Percentiles rank a stretch among this genome's conserved stretches.
phyloP scores from a whole-genome alignment of 169 alveolate species.

The Pseudocohnilembus persalinus region DNA sequence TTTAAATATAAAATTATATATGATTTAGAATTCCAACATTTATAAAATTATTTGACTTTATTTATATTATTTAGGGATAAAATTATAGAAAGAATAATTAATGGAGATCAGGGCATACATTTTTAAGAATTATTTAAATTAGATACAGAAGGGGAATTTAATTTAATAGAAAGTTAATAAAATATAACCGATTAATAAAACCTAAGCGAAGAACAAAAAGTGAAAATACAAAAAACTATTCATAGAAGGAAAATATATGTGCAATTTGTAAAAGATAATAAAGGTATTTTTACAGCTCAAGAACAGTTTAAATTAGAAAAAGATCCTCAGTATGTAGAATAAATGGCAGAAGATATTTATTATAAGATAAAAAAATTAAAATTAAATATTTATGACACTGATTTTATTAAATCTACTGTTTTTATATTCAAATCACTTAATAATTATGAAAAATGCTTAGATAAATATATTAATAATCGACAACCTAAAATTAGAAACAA shows the following conservation, averaged over 20 bases:
- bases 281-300: not conserved
- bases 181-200: too few relatives aligned
- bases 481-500: not conserved
- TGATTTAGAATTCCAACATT: not conserved
- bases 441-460: not conserved
- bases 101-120: not conserved
- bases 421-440: too few relatives aligned
- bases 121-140: not conserved
- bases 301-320: not conserved
- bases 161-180: too few relatives aligned
- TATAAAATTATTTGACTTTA: too few relatives aligned
- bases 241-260: too few relatives aligned
- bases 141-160: not conserved
- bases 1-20: too few relatives aligned
- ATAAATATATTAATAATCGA: not conserved
- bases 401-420: not conserved
- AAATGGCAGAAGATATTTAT: not conserved
- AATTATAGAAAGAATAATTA: too few relatives aligned
- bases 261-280: not conserved
- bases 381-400: not conserved
- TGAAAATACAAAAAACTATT: too few relatives aligned
- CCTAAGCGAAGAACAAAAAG: not conserved
- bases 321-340: not conserved
- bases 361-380: too few relatives aligned
- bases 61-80: not conserved